Conservation (phyloP, 1,139 yeast genomes). For the Eremothecium sinecaudum region DNA sequence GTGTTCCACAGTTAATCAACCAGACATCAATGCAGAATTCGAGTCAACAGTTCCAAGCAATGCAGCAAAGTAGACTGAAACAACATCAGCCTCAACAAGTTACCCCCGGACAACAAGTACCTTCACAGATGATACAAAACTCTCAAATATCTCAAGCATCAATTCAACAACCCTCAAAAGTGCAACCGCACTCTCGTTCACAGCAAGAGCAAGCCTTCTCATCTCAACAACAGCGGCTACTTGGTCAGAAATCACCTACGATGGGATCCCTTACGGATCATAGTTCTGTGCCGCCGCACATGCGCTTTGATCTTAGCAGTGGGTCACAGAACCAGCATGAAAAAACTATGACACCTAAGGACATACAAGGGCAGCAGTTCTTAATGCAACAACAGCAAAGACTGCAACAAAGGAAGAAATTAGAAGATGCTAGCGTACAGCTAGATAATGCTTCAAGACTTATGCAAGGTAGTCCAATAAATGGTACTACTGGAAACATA, state of each 20-base stretch:
- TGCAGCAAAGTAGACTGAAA: slow-evolving; percentile 33
- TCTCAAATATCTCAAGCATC: slow-evolving; percentile 14
- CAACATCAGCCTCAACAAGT: slow-evolving; percentile 29
- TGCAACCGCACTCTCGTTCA: slow-evolving; percentile 32
- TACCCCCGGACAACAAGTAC: slow-evolving; percentile 19
- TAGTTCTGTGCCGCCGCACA: slow-evolving; percentile 3
- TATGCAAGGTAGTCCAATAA: slow-evolving; percentile 19
- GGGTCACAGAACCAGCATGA: slow-evolving; percentile 8
- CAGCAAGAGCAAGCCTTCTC: slow-evolving; percentile 27
- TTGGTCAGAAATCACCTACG: neutral
- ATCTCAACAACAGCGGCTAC: slow-evolving; percentile 30
- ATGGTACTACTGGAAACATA: slow-evolving; percentile 8
- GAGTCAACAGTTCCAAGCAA: slow-evolving; percentile 38
- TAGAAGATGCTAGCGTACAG: slow-evolving; percentile 28
- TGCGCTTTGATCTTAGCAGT: slow-evolving; percentile 5
- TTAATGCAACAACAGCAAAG: slow-evolving; percentile 30
- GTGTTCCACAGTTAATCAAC: slow-evolving; percentile 46
- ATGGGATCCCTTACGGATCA: neutral
- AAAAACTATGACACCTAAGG: slow-evolving; percentile 10
- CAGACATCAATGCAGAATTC: slow-evolving; percentile 21
- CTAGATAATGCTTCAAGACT: slow-evolving; percentile 24
- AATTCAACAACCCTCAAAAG: slow-evolving; percentile 36
- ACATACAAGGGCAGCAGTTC: slow-evolving; percentile 33
- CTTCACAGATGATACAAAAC: slow-evolving; percentile 20
- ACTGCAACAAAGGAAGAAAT: slow-evolving; percentile 22